Percentiles rank a stretch among this genome's conserved stretches.
Evolutionary conservation across 2,329 filamentous ascomycete species (phyloP).

Genomic region (Elsinoe necatrix): DNA sequence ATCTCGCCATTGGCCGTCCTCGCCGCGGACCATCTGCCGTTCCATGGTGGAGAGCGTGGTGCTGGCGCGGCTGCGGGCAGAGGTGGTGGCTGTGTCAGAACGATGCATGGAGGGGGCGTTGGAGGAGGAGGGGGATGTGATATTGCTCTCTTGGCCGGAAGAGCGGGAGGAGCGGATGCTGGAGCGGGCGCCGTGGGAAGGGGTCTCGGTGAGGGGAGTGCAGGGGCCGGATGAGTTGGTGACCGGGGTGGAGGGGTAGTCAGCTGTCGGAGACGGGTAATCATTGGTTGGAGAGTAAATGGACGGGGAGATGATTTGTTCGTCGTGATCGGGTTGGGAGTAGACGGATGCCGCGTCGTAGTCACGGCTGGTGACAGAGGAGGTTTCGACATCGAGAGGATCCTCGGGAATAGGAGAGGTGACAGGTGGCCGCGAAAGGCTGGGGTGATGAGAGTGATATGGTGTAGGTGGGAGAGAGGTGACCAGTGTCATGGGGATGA

Average conservation of each 20-base stretch:
- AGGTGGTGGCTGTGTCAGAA: neutral
- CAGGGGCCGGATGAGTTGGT: neutral
- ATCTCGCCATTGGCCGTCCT: constrained; percentile 2
- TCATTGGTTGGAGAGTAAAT: neutral
- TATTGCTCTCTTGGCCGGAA: neutral
- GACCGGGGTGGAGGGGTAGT: neutral
- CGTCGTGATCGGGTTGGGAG: constrained; percentile 11
- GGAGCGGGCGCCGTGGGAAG: neutral
- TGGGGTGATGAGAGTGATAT: neutral
- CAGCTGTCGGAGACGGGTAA: neutral
- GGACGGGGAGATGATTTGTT: neutral
- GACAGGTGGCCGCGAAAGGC: neutral
- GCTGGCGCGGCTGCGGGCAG: neutral
- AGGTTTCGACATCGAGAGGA: neutral
- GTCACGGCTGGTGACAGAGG: neutral
- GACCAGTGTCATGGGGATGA: constrained; percentile 3
- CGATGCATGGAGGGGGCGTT: constrained; percentile 1
- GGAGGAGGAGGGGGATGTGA: neutral
- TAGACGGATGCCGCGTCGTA: constrained; percentile 13
- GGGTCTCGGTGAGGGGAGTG: constrained; percentile 4
- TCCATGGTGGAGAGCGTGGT: constrained; percentile 6
- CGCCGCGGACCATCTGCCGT: neutral
- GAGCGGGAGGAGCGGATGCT: constrained; percentile 1
- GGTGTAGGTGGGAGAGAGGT: constrained; percentile 1
- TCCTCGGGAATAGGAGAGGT: constrained; percentile 11